Conservation (phyloP, 129 eudicot genomes). For the Chrysanthemum seticuspe region DNA sequence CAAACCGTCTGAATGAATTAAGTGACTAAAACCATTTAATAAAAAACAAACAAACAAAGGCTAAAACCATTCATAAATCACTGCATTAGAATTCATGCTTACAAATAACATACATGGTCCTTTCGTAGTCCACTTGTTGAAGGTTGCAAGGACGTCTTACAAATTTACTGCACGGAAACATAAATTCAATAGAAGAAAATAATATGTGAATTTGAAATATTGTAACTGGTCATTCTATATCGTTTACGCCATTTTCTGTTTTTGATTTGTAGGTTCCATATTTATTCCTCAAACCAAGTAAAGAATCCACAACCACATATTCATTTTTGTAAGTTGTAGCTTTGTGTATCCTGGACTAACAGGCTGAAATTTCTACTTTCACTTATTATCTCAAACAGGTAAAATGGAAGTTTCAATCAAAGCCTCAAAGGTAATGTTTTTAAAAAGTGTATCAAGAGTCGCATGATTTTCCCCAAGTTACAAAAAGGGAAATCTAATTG, state of each 20-base stretch:
- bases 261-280: background rate
- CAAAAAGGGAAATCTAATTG: too few species aligned
- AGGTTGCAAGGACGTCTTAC: slow-evolving; percentile 21
- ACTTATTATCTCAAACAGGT: too few species aligned
- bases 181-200: background rate
- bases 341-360: too few species aligned
- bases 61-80: slow-evolving; percentile 26
- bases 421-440: too few species aligned
- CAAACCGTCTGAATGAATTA: slow-evolving; percentile 23
- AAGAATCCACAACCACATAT: background rate
- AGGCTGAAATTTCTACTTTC: too few species aligned
- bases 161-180: slow-evolving; percentile 30
- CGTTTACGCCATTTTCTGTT: background rate
- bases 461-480: too few species aligned
- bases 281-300: background rate
- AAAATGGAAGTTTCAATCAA: too few species aligned
- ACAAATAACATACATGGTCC: slow-evolving; percentile 25
- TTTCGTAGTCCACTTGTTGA: slow-evolving; percentile 23
- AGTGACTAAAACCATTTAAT: slow-evolving; percentile 26
- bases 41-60: slow-evolving; percentile 21
- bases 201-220: too few species aligned
- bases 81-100: slow-evolving; percentile 21
- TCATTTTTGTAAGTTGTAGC: too few species aligned
- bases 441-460: too few species aligned
- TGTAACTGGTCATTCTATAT: too few species aligned